Percentiles rank a stretch among this genome's conserved stretches.
phyloP scores from a whole-genome alignment of 2,329 filamentous ascomycete species.

The Penicillium sp. region DNA sequence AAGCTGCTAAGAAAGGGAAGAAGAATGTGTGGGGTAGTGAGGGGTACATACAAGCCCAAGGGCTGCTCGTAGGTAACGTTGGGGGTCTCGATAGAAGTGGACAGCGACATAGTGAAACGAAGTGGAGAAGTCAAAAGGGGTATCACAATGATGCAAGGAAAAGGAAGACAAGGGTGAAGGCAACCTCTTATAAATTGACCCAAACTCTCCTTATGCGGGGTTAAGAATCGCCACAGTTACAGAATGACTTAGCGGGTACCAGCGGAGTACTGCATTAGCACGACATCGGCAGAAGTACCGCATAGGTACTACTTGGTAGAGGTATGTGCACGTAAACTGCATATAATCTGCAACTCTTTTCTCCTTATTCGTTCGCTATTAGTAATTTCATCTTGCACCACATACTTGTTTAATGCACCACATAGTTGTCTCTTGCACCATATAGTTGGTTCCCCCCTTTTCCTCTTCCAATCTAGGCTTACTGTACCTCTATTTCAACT shows the following conservation, averaged over 20 bases:
- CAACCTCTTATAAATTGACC: conserved; percentile 5
- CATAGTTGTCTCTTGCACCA: neutral
- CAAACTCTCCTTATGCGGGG: conserved; percentile 5
- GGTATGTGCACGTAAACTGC: neutral
- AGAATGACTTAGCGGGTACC: neutral
- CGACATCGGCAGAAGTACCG: neutral
- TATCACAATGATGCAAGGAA: conserved; percentile 6
- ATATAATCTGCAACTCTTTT: neutral
- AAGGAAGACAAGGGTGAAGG: neutral
- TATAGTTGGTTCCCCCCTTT: neutral
- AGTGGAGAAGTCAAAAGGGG: neutral
- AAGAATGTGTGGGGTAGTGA: neutral
- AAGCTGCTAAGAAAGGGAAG: neutral
- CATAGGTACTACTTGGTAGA: neutral
- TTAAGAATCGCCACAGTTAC: neutral
- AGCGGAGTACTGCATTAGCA: neutral
- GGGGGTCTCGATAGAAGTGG: conserved; percentile 40
- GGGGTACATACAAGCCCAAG: conserved; percentile 35
- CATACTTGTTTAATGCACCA: too few species aligned
- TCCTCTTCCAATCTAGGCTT: neutral
- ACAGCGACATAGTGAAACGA: conserved; percentile 37
- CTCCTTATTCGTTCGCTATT: neutral
- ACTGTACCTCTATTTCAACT: neutral
- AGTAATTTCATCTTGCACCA: too few species aligned
- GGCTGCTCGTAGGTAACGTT: conserved; percentile 44